A percentile compares a stretch with the other conserved stretches of the same genome.
phyloP scores from a whole-genome alignment of 495 filamentous ascomycete genomes.

The Elaphomyces granulatus region DNA sequence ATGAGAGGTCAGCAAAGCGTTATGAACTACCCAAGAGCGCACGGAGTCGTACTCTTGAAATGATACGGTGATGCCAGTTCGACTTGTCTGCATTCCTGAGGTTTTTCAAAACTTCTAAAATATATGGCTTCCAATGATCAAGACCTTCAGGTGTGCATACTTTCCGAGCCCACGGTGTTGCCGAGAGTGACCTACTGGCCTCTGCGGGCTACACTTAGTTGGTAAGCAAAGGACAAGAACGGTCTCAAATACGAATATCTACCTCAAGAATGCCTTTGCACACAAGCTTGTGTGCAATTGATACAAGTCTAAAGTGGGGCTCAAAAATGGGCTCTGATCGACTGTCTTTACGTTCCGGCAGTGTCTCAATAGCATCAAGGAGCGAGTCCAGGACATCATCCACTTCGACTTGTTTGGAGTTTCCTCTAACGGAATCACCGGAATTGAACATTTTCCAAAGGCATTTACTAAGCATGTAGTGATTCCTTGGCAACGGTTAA shows the following conservation, averaged over 20 bases:
- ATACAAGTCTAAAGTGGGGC: constrained; percentile 91
- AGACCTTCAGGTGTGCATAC: constrained; percentile 32
- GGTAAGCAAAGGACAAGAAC: background rate
- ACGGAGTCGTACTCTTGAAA: constrained; percentile 31
- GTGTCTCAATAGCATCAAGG: constrained; percentile 55
- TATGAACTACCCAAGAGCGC: too few species aligned
- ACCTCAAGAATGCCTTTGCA: constrained; percentile 20
- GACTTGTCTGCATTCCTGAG: constrained; percentile 80
- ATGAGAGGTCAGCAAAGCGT: constrained; percentile 8
- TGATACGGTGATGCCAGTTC: constrained; percentile 96
- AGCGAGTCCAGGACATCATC: constrained; percentile 54
- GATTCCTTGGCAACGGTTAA: constrained; percentile 37
- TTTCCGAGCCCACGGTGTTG: constrained; percentile 42
- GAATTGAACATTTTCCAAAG: constrained; percentile 85
- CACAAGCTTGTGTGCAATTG: constrained; percentile 73
- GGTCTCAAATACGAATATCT: constrained; percentile 8
- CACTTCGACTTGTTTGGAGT: constrained; percentile 31
- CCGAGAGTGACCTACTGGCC: constrained; percentile 39
- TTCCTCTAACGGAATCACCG: constrained; percentile 34
- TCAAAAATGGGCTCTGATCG: constrained; percentile 76
- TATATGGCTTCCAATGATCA: constrained; percentile 60
- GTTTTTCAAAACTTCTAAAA: constrained; percentile 55
- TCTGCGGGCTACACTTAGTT: constrained; percentile 25
- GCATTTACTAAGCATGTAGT: constrained; percentile 88
- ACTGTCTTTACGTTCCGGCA: constrained; percentile 69